Conservation (phyloP, 441 rosid genomes). For the Euphorbia schlechtendalii region DNA sequence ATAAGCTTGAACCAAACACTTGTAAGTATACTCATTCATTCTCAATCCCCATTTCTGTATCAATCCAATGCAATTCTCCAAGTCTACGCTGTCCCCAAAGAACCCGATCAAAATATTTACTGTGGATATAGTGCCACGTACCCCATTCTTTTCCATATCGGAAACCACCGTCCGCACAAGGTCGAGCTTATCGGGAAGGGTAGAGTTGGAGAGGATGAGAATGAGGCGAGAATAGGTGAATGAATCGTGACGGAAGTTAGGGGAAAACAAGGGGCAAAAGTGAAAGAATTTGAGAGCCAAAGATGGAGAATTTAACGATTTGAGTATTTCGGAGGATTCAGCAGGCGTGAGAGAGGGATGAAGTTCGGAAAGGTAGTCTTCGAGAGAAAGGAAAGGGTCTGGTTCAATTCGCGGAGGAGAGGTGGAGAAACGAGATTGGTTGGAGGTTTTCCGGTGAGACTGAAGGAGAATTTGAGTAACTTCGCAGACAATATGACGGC, state of each 20-base stretch:
- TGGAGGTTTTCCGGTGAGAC: conserved; percentile 12
- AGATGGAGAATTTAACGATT: conserved; percentile 62
- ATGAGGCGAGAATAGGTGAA: conserved; percentile 62
- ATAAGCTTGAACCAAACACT: conserved; percentile 75
- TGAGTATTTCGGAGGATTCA: conserved; percentile 77
- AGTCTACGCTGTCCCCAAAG: conserved; percentile 46
- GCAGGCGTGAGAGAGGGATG: conserved; percentile 53
- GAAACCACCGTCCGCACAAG: conserved; percentile 41
- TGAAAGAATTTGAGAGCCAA: conserved; percentile 64
- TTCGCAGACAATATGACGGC: conserved; percentile 67
- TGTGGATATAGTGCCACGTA: conserved; percentile 65
- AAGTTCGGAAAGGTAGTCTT: conserved; percentile 56
- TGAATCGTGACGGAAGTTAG: conserved; percentile 50
- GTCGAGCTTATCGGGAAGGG: conserved; percentile 35
- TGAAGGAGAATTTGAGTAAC: conserved; percentile 52
- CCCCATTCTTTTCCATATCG: conserved; percentile 51
- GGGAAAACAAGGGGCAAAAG: conserved; percentile 49
- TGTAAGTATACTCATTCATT: conserved; percentile 73
- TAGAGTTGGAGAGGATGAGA: conserved; percentile 65
- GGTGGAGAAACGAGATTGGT: conserved; percentile 8
- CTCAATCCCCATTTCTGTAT: conserved; percentile 66
- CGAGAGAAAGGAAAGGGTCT: conserved; percentile 41
- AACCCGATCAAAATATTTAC: conserved; percentile 70
- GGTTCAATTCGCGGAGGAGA: conserved; percentile 6
- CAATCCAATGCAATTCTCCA: conserved; percentile 48